Evolutionary conservation across 2,329 filamentous ascomycete genomes (phyloP).

Genomic region (Ophiostoma angusticollis): DNA sequence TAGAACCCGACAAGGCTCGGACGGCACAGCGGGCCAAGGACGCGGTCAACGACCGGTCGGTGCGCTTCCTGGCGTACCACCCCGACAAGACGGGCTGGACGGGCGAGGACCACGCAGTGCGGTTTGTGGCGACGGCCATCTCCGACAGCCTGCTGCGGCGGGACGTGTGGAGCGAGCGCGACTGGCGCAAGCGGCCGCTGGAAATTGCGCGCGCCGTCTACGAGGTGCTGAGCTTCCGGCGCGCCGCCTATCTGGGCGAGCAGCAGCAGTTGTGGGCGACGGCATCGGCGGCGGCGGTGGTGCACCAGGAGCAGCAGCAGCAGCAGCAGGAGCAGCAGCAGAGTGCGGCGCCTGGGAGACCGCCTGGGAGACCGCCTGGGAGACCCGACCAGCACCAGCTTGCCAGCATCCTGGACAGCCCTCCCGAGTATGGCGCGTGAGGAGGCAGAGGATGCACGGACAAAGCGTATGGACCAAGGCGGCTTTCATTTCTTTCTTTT

Average conservation of each 20-base stretch:
- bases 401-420: conserved; percentile 1
- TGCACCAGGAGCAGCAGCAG: conserved; percentile 7
- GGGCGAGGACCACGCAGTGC: conserved; percentile 25
- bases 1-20: conserved; percentile 23
- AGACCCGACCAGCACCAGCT: conserved; percentile 1
- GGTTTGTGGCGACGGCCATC: conserved; percentile 26
- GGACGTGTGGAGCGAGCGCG: conserved; percentile 20
- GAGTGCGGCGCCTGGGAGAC: too few relatives aligned
- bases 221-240: conserved; percentile 25
- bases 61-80: conserved; percentile 24
- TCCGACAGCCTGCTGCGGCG: conserved; percentile 23
- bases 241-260: conserved; percentile 15
- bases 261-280: conserved; percentile 3
- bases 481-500: too few relatives aligned
- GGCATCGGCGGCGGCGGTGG: conserved; percentile 1
- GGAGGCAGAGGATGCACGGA: too few relatives aligned
- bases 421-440: conserved; percentile 4
- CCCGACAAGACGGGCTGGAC: conserved; percentile 25
- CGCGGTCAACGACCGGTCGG: conserved; percentile 19
- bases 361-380: too few relatives aligned
- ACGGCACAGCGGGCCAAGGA: conserved; percentile 20
- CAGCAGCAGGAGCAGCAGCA: not conserved
- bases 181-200: conserved; percentile 21
- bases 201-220: conserved; percentile 24
- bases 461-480: not conserved